Evolutionary conservation across 768 basidiomycete species (phyloP).

Genomic region (Amanita pallidorosea): DNA sequence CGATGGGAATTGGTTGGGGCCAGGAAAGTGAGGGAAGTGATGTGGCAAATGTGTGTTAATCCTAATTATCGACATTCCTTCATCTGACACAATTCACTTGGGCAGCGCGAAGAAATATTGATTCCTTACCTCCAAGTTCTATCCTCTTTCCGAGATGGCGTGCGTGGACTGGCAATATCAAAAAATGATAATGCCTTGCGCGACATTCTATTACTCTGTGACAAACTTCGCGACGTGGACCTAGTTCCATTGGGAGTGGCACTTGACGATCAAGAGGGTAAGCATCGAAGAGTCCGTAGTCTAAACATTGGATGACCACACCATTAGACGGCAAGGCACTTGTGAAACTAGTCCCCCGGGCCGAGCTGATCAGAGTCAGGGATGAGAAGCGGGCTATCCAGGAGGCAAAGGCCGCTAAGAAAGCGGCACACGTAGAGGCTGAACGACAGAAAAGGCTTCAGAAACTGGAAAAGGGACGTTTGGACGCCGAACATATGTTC

Average conservation of each 20-base stretch:
- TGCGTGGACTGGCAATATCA: conserved; percentile 72
- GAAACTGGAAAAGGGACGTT: conserved; percentile 67
- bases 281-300: conserved; percentile 9
- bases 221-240: conserved; percentile 77
- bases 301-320: conserved; percentile 6
- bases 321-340: conserved; percentile 82
- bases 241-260: conserved; percentile 92
- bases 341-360: conserved; percentile 82
- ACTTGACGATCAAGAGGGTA: conserved; percentile 93
- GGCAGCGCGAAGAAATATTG: conserved; percentile 71
- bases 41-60: conserved; percentile 39
- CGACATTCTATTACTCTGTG: conserved; percentile 80
- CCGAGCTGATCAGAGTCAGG: conserved; percentile 69
- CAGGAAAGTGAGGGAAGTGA: conserved; percentile 37
- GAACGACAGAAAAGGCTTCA: conserved; percentile 58
- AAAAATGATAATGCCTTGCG: conserved; percentile 54
- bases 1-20: conserved; percentile 78
- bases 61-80: neutral
- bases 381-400: conserved; percentile 77
- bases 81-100: conserved; percentile 7
- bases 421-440: conserved; percentile 56
- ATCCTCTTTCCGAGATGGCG: conserved; percentile 85
- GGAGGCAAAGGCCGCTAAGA: conserved; percentile 72
- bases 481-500: conserved; percentile 72
- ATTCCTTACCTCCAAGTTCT: conserved; percentile 84